Evolutionary conservation across 306 rosid genomes (phyloP).

Genomic region (Malus domestica): ASM211411v1 NC_041798.1:1405501-1406000

Average conservation of each 20-base stretch:
- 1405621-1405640: conserved; percentile 21
- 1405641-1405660: conserved; percentile 46
- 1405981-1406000: conserved; percentile 26
- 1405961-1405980: conserved; percentile 47
- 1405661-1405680: conserved; percentile 27
- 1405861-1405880: conserved; percentile 40
- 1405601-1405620: conserved; percentile 26
- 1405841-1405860: not conserved
- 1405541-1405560: conserved; percentile 18
- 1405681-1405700: conserved; percentile 40
- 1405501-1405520: conserved; percentile 43
- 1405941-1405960: conserved; percentile 62
- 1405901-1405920: conserved; percentile 24
- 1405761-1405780: not conserved
- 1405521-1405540: conserved; percentile 30
- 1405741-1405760: no score
- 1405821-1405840: not conserved
- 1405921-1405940: conserved; percentile 40
- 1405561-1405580: conserved; percentile 24
- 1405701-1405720: conserved; percentile 41
- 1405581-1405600: not conserved
- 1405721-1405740: conserved; percentile 34
- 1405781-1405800: not conserved
- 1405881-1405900: conserved; percentile 28
- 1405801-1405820: not conserved